These are phyloP conservation scores for Xerocomellus intermedius DNA, from an alignment of 768 basidiomycete genomes.

Conservation along the genomic window DNA sequence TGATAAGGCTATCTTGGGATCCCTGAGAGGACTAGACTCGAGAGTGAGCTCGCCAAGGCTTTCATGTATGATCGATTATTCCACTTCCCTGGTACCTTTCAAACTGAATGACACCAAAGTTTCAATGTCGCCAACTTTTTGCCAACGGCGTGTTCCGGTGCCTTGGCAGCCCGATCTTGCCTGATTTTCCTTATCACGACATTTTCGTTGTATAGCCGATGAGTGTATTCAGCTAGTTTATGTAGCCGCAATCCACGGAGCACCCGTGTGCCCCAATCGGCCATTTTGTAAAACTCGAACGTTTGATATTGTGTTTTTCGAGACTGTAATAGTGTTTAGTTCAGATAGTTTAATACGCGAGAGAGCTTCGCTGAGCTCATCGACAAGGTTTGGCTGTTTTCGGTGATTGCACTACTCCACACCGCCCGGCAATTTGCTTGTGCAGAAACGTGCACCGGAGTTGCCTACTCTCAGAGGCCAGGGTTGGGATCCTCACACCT, in stretches of 20 bases:
- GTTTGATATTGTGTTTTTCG: constrained; percentile 8
- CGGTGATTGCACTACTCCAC: constrained; percentile 29
- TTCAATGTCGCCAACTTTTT: constrained; percentile 1
- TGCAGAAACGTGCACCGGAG: constrained; percentile 20
- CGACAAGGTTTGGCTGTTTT: constrained; percentile 25
- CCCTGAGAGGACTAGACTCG: constrained; percentile 29
- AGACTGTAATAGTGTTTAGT: constrained; percentile 15
- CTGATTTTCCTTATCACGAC: constrained; percentile 11
- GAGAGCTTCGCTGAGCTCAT: constrained; percentile 30
- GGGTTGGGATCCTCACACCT: constrained; percentile 31
- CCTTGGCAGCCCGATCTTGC: constrained; percentile 17
- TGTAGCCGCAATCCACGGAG: constrained; percentile 7
- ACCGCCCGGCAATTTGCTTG: constrained; percentile 24
- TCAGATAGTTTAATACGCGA: constrained; percentile 23
- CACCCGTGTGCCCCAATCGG: constrained; percentile 10
- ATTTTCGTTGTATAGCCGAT: constrained; percentile 8
- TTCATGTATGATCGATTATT: constrained; percentile 18
- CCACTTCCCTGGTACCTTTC: constrained; percentile 24
- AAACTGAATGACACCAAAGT: constrained; percentile 9
- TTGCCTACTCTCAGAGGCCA: constrained; percentile 19
- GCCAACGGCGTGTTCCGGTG: constrained; percentile 17
- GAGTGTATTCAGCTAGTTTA: background rate
- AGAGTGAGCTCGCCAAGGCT: constrained; percentile 16
- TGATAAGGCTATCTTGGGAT: constrained; percentile 32
- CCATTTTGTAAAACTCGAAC: constrained; percentile 2